Evolutionary conservation across 164 flowering plant species (phyloP).

Genomic region (Liquidambar formosana): DNA sequence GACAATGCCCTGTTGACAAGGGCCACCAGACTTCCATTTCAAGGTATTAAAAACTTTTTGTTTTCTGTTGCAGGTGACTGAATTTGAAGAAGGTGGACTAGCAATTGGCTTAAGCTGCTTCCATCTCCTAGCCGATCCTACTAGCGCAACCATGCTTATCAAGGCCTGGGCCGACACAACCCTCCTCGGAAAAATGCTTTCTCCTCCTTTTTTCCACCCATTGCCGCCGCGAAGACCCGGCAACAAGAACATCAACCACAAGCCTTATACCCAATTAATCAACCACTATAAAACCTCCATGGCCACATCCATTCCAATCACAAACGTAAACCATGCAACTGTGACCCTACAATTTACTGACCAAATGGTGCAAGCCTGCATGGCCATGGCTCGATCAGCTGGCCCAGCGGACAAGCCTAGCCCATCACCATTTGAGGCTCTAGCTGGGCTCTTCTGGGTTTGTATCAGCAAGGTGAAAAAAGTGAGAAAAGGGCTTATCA

Average conservation of each 20-base stretch:
- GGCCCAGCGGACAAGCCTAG: background rate
- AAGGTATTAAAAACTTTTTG: no score
- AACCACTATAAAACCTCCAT: no score
- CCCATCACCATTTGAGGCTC: no score
- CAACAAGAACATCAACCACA: slow-evolving; percentile 13
- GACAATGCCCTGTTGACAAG: no score
- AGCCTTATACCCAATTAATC: no score
- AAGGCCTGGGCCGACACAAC: slow-evolving; percentile 68
- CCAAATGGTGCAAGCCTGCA: slow-evolving; percentile 48
- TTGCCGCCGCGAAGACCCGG: slow-evolving; percentile 32
- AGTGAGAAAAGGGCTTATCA: slow-evolving; percentile 29
- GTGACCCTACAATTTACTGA: slow-evolving; percentile 43
- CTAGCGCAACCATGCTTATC: slow-evolving; percentile 46
- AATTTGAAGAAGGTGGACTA: slow-evolving; percentile 71
- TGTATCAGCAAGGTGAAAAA: slow-evolving; percentile 50
- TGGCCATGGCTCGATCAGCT: slow-evolving; percentile 26
- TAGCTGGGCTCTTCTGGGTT: slow-evolving; percentile 56
- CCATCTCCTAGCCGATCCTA: slow-evolving; percentile 68
- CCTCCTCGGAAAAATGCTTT: slow-evolving; percentile 22
- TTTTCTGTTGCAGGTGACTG: slow-evolving; percentile 47
- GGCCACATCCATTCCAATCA: no score
- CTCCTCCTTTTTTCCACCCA: slow-evolving; percentile 50
- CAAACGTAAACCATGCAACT: slow-evolving; percentile 36
- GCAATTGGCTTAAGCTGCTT: slow-evolving; percentile 75
- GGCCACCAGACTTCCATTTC: no score